Percentiles rank a stretch among this genome's conserved stretches.
These are phyloP conservation scores for Theobroma grandiflorum DNA, from an alignment of 441 rosid species.

Conservation along the genomic window DNA sequence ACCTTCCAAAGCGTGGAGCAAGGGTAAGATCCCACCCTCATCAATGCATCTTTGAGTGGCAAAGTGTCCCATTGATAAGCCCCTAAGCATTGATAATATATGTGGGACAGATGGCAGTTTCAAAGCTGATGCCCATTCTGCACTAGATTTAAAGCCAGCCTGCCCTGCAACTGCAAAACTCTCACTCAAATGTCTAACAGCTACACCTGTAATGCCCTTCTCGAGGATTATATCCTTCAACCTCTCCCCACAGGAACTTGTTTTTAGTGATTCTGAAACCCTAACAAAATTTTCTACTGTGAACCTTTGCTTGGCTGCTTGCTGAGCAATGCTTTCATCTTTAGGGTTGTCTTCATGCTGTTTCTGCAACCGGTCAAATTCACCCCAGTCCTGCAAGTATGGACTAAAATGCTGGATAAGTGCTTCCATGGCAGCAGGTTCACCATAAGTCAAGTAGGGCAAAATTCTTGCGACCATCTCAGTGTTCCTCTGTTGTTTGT, in stretches of 20 bases:
- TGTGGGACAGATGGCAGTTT: constrained; percentile 92
- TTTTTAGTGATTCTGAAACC: constrained; percentile 98
- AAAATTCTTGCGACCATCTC: constrained; percentile 99
- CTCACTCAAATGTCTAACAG: constrained; percentile 83
- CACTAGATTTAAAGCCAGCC: constrained; percentile 78
- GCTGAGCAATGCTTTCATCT: constrained; percentile 75
- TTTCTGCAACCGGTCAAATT: constrained; percentile 84
- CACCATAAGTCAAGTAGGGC: constrained; percentile 99
- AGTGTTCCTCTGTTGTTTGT: constrained; percentile 98
- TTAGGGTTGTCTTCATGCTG: constrained; percentile 77
- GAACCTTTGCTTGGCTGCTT: constrained; percentile 85
- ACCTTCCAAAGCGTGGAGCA: constrained; percentile 99
- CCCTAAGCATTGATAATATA: constrained; percentile 94
- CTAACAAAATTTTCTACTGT: constrained; percentile 96
- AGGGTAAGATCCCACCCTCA: constrained; percentile 85
- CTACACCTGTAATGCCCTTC: constrained; percentile 88
- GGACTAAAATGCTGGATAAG: constrained; percentile 94
- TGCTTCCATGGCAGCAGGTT: constrained; percentile 99
- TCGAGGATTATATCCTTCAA: constrained; percentile 94
- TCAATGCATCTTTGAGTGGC: constrained; percentile 92
- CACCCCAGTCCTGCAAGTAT: constrained; percentile 92
- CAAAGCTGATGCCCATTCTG: constrained; percentile 84
- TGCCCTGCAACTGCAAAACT: constrained; percentile 83
- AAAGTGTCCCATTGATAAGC: constrained; percentile 98
- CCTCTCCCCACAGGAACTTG: constrained; percentile 99